Evolutionary conservation across 2,329 filamentous ascomycete genomes (phyloP).

Genomic region (Neofusicoccum ribis): DNA sequence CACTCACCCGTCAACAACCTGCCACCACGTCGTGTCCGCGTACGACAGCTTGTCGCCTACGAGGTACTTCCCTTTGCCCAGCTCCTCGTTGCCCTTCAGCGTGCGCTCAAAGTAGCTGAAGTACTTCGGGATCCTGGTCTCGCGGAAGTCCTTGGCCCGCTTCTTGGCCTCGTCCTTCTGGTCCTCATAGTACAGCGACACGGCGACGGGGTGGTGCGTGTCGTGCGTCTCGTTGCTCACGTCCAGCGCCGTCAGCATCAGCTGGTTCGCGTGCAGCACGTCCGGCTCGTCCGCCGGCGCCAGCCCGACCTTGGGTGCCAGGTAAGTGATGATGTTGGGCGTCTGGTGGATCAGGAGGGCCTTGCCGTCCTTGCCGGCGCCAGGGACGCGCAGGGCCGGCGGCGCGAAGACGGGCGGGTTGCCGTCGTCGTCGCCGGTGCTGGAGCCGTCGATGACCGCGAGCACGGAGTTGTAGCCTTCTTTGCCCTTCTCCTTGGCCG

Average conservation of each 20-base stretch:
- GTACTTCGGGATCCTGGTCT: constrained; percentile 69
- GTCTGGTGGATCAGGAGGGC: constrained; percentile 67
- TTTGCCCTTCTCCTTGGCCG: constrained; percentile 47
- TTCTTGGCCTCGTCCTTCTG: constrained; percentile 68
- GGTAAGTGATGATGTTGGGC: constrained; percentile 70
- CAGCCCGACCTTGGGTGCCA: constrained; percentile 54
- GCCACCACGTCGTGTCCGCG: constrained; percentile 73
- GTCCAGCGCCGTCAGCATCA: constrained; percentile 70
- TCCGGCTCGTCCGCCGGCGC: constrained; percentile 42
- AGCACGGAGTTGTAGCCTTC: constrained; percentile 56
- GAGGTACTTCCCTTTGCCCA: constrained; percentile 62
- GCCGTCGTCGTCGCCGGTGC: constrained; percentile 48
- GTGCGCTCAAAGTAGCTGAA: constrained; percentile 69
- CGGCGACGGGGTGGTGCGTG: constrained; percentile 70
- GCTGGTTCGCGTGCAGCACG: constrained; percentile 60
- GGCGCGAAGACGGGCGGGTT: constrained; percentile 69
- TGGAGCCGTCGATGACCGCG: constrained; percentile 47
- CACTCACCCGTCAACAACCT: constrained; percentile 53
- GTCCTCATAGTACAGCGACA: constrained; percentile 67
- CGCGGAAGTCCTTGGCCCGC: constrained; percentile 59
- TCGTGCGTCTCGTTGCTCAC: constrained; percentile 73
- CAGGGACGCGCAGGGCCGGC: constrained; percentile 59
- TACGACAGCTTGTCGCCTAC: constrained; percentile 67
- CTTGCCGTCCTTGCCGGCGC: constrained; percentile 53
- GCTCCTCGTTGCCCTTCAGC: constrained; percentile 58